Evolutionary conservation across 1,139 yeast genomes (phyloP).

Genomic region (Scheffersomyces segobiensis): DNA sequence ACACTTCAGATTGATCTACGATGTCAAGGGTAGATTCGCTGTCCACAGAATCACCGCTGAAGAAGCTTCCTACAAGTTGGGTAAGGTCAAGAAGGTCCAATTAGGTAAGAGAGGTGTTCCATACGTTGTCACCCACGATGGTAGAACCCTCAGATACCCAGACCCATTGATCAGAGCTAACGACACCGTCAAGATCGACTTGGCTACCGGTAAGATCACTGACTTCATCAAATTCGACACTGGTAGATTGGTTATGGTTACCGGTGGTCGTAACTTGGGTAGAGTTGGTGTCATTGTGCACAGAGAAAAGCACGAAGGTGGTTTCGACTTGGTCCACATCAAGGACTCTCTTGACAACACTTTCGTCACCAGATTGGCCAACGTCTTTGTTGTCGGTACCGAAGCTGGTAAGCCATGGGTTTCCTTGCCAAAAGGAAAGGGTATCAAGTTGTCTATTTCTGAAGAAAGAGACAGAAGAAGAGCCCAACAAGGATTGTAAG

Average conservation of each 20-base stretch:
- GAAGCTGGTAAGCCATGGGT: constrained; percentile 97
- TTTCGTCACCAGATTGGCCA: constrained; percentile 95
- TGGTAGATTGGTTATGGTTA: constrained; percentile 95
- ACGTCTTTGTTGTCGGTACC: constrained; percentile 92
- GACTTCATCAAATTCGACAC: constrained; percentile 93
- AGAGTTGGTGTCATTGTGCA: constrained; percentile 97
- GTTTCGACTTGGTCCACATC: constrained; percentile 98
- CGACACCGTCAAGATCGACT: constrained; percentile 96
- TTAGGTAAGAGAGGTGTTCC: constrained; percentile 98
- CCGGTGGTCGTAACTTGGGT: constrained; percentile 99
- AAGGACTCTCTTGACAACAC: constrained; percentile 97
- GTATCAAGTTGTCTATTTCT: constrained; percentile 95
- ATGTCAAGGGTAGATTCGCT: constrained; percentile 98
- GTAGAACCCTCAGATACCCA: constrained; percentile 99
- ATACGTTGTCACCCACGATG: constrained; percentile 98
- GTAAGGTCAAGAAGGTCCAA: constrained; percentile 96
- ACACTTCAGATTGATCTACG: constrained; percentile 98
- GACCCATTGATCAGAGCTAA: constrained; percentile 94
- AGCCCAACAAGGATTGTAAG: constrained; percentile 61
- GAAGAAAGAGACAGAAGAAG: constrained; percentile 99
- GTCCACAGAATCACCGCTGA: constrained; percentile 99
- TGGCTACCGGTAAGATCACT: constrained; percentile 91
- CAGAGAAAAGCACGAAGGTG: constrained; percentile 99
- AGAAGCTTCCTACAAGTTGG: constrained; percentile 97
- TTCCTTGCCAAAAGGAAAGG: constrained; percentile 99